Base-by-base conservation (phyloP, 768 basidiomycete species). In the Neoboletus subvelutipes region DNA sequence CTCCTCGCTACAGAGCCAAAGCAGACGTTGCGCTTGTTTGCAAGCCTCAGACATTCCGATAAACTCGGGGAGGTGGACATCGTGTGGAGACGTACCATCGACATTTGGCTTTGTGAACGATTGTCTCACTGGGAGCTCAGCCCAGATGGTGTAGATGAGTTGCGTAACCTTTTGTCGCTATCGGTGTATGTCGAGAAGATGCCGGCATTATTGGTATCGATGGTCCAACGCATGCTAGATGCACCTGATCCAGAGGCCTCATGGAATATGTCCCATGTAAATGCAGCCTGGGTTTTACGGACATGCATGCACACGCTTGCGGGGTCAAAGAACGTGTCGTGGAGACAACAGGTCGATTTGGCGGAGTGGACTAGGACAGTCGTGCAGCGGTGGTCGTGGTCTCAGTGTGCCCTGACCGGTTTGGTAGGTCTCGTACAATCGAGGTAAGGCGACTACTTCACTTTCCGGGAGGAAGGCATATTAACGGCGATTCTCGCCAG, bases 1-100 rank as follows among this genome's bases (percentile, higher is more conserved):
- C 64, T 85, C 22, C 63, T 85, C 15, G 74, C 82, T 28, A 56
- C 62, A 7, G 75, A 83, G n/a, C 76, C 80, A 5, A 64, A 64
- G 39, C 59, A 66, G 42, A 71, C 81, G 0, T 57, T 87, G 12
- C 76, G 75, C 20, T 74, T 89, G 54, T 71, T 88, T 17, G 81
- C 82, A 0, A 71, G 71, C 6, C 71, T 90, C 36, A 73, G 71
- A 57, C 71, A 71, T 47, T 66, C 72, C n/a, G 79, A 79, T 60
- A 81, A 80, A 56, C 63, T 90, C n/a, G 66, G 66, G 4, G 83
- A 83, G 7, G 78, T 81, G 33, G 85, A 88, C 67, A 59, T 81
- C 22, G 80, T 80, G 4, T 88, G 85, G 86, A 80, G 76, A 67
- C 76, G 76, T 50, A 78, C 75, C 49, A 59, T 88, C 12, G 82